Percentiles rank a stretch among this genome's conserved stretches.
phyloP scores from a whole-genome alignment of 2,329 filamentous ascomycete species.

The Ascochyta rabiei region DNA sequence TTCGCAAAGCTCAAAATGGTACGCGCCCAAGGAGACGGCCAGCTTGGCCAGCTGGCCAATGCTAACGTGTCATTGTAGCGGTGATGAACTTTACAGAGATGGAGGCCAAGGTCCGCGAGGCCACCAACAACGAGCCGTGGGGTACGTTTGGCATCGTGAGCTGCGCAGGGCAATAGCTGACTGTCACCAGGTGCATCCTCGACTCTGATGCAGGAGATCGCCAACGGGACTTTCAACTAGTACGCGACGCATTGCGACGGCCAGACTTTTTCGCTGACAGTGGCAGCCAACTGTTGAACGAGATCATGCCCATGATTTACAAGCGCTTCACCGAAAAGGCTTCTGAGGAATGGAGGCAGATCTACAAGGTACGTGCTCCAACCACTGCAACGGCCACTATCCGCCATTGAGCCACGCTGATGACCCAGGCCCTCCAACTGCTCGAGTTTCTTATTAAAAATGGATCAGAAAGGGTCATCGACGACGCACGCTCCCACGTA shows the following conservation, averaged over 20 bases:
- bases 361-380: conserved; percentile 78
- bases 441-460: conserved; percentile 98
- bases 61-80: conserved; percentile 60
- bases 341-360: conserved; percentile 98
- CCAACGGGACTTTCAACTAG: conserved; percentile 98
- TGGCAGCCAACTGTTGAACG: conserved; percentile 87
- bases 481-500: conserved; percentile 93
- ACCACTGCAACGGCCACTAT: not conserved
- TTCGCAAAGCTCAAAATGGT: conserved; percentile 98
- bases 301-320: conserved; percentile 99
- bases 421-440: conserved; percentile 73
- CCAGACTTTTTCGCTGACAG: conserved; percentile 24
- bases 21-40: conserved; percentile 36
- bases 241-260: conserved; percentile 55
- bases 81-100: conserved; percentile 96
- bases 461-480: conserved; percentile 94
- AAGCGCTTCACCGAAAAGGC: conserved; percentile 98
- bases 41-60: conserved; percentile 28
- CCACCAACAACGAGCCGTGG: conserved; percentile 99
- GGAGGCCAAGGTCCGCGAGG: conserved; percentile 80
- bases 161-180: conserved; percentile 17
- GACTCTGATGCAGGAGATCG: conserved; percentile 95
- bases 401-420: conserved; percentile 19
- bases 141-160: conserved; percentile 55
- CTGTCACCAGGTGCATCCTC: conserved; percentile 67